Evolutionary conservation across 2,329 filamentous ascomycete species (phyloP).

Genomic region (Beauveria australis): DNA sequence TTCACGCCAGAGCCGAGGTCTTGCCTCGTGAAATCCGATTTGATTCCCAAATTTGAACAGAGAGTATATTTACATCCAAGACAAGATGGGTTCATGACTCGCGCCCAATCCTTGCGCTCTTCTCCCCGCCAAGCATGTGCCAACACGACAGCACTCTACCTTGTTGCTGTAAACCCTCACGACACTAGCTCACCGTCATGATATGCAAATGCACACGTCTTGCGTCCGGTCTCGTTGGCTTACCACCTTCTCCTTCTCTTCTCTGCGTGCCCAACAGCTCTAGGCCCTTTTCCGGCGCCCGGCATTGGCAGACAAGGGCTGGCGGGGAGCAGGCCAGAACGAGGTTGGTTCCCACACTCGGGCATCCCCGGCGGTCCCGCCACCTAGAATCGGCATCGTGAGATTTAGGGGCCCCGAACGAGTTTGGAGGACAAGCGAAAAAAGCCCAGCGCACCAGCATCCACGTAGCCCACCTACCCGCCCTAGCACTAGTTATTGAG

Average conservation of each 20-base stretch:
- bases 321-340: conserved; percentile 2
- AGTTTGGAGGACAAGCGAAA: neutral
- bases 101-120: neutral
- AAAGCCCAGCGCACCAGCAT: neutral
- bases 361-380: conserved; percentile 4
- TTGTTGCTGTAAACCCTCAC: neutral
- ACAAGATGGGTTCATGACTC: neutral
- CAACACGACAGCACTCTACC: neutral
- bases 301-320: neutral
- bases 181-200: neutral
- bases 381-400: conserved; percentile 11
- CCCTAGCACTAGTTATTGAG: neutral
- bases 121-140: neutral
- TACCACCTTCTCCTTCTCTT: neutral
- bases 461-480: neutral
- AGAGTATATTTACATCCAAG: neutral
- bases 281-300: neutral
- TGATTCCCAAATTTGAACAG: neutral
- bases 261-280: neutral
- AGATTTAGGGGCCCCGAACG: conserved; percentile 6
- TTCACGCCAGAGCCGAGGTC: neutral
- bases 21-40: neutral
- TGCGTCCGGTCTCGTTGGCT: conserved; percentile 8
- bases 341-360: conserved; percentile 3
- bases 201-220: conserved; percentile 6